Base-by-base conservation (phyloP, 768 basidiomycete genomes). In the Rhodotorula graminis region DNA sequence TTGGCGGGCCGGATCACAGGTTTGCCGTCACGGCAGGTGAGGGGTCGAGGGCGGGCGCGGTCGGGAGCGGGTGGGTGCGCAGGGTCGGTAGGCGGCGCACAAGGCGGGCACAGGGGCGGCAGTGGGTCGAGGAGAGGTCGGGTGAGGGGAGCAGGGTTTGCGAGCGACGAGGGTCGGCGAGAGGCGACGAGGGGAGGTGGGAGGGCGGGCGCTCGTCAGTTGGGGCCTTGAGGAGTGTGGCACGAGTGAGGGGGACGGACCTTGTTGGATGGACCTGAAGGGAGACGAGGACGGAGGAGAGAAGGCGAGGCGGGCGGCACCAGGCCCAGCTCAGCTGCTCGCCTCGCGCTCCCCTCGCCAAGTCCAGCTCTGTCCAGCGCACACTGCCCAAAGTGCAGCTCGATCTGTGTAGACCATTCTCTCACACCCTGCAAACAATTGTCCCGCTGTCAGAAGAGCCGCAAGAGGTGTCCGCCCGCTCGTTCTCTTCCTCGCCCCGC, bases 191-290 rank as follows among this genome's bases (percentile, higher is more conserved):
- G 16, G 37, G 57, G 56, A 14, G 37, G 18, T n/a, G 33, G 19
- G 47, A 4, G 46, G 56, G 19, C n/a, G 46, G 40, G 21, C 14
- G 37, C 42, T 44, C 15, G 27, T 33, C 18, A n/a, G 33, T n/a
- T 1, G 44, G 6, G 15, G 52, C 29, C 0, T 53, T 2, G 49
- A 5, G 33, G 25, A 5, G 62, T 5, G 31, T 10, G 21, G 62
- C 9, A 21, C 23, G 40, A 16, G n/a, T 5, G 12, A 23, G 15
- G 47, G 23, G 3, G 7, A 23, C 57, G 1, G 11, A 59, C 56
- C 44, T 47, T 49, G 49, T 10, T 14, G 44, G 46, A 37, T 55
- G 57, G 64, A 65, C 64, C 64, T 57, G 56, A 37, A 37, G 27
- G 53, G 46, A 21, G 57, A 59, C n/a, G 33, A 46, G 46, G 65